These are phyloP conservation scores for Hymenoscyphus repandus DNA, from an alignment of 2,329 filamentous ascomycete genomes.

Conservation along the genomic window DNA sequence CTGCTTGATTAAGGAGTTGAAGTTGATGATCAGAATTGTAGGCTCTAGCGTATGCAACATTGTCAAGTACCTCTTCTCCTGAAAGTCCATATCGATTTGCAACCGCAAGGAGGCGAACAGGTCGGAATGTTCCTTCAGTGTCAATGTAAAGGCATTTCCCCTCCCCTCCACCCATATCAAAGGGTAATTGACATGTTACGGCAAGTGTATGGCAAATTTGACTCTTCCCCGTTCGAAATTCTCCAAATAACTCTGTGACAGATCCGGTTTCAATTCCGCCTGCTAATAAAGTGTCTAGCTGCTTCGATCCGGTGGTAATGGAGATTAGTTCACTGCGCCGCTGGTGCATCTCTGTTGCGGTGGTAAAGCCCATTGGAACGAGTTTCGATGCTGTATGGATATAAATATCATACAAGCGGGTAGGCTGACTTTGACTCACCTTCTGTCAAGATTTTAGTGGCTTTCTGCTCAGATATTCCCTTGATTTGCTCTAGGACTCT, in stretches of 20 bases:
- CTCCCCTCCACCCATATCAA: slow-evolving; percentile 98
- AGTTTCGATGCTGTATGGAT: slow-evolving; percentile 71
- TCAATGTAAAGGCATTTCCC: slow-evolving; percentile 99
- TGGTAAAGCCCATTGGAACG: slow-evolving; percentile 98
- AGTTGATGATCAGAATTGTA: slow-evolving; percentile 99
- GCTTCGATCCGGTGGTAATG: slow-evolving; percentile 96
- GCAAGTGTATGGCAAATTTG: slow-evolving; percentile 98
- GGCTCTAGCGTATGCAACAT: slow-evolving; percentile 93
- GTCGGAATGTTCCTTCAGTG: slow-evolving; percentile 94
- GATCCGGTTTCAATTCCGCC: slow-evolving; percentile 96
- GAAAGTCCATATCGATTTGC: slow-evolving; percentile 92
- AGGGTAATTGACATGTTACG: slow-evolving; percentile 93
- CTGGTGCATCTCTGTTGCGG: slow-evolving; percentile 97
- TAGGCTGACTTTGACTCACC: slow-evolving; percentile 44
- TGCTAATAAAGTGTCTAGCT: slow-evolving; percentile 88
- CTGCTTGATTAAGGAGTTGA: slow-evolving; percentile 88
- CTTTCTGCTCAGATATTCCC: slow-evolving; percentile 96
- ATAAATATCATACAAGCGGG: slow-evolving; percentile 1
- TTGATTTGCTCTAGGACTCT: slow-evolving; percentile 90
- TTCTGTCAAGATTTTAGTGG: slow-evolving; percentile 83
- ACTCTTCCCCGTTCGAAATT: slow-evolving; percentile 97
- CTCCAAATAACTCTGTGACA: slow-evolving; percentile 96
- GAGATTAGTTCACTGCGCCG: slow-evolving; percentile 95
- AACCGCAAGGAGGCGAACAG: slow-evolving; percentile 83
- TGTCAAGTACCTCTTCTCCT: slow-evolving; percentile 95